These are phyloP conservation scores for Epichloe bromicola DNA, from an alignment of 2,329 filamentous ascomycete species.

Conservation along the genomic window DNA sequence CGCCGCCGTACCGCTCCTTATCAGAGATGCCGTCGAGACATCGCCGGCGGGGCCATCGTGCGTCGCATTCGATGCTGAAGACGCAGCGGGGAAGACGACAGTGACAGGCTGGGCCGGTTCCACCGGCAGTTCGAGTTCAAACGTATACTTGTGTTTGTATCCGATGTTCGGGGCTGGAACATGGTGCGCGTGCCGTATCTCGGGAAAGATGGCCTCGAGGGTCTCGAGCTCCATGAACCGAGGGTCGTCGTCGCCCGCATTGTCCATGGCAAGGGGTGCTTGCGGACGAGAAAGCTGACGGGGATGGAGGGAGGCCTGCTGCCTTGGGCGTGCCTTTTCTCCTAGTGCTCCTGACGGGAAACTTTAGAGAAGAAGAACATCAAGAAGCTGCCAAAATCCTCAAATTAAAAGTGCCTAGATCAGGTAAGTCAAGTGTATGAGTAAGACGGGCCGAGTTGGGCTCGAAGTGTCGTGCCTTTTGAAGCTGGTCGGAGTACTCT, in stretches of 20 bases:
- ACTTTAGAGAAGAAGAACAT: too few relatives aligned
- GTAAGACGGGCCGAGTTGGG: neutral
- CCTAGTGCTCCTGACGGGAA: too few relatives aligned
- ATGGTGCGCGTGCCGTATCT: conserved; percentile 35
- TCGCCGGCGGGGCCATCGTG: neutral
- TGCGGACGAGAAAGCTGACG: neutral
- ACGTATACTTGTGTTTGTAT: conserved; percentile 22
- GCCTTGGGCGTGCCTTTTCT: too few relatives aligned
- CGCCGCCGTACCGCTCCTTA: conserved; percentile 4
- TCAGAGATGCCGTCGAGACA: neutral
- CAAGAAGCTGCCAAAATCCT: too few relatives aligned
- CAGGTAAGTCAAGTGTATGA: too few relatives aligned
- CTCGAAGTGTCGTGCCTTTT: neutral
- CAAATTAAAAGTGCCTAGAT: too few relatives aligned
- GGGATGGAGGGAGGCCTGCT: too few relatives aligned
- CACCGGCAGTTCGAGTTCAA: conserved; percentile 45
- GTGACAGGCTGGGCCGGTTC: conserved; percentile 40
- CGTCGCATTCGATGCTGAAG: conserved; percentile 12
- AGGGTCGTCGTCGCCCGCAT: conserved; percentile 36
- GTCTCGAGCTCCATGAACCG: conserved; percentile 47
- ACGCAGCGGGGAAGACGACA: conserved; percentile 41
- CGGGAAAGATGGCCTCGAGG: conserved; percentile 53
- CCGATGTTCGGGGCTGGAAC: conserved; percentile 14
- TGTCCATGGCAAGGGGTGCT: conserved; percentile 21
- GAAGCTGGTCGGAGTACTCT: neutral